A percentile compares a stretch with the other conserved stretches of the same genome.
Evolutionary conservation across 2,329 filamentous ascomycete species (phyloP).

Genomic region (Coniochaeta sp.): DNA sequence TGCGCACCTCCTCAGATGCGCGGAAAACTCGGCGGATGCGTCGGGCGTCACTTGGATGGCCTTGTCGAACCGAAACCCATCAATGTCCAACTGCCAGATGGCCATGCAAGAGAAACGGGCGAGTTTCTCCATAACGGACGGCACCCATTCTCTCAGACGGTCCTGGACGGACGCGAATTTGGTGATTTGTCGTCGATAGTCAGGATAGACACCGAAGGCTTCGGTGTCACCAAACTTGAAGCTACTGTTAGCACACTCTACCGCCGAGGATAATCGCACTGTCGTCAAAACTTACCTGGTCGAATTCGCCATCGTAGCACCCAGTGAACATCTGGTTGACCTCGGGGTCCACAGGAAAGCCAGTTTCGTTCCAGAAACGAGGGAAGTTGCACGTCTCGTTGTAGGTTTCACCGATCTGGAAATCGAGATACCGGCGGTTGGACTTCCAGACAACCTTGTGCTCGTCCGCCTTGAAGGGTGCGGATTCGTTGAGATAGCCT

Average conservation of each 20-base stretch:
- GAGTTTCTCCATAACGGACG: slow-evolving; percentile 48
- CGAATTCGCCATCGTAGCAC: slow-evolving; percentile 37
- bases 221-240: slow-evolving; percentile 49
- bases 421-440: slow-evolving; percentile 48
- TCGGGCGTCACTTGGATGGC: slow-evolving; percentile 53
- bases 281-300: slow-evolving; percentile 6
- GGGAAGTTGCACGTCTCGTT: slow-evolving; percentile 49
- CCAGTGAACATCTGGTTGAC: slow-evolving; percentile 39
- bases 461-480: slow-evolving; percentile 46
- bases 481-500: slow-evolving; percentile 49
- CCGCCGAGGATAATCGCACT: slow-evolving; percentile 42
- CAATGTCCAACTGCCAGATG: slow-evolving; percentile 54
- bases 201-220: slow-evolving; percentile 55
- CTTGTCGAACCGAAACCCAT: slow-evolving; percentile 60
- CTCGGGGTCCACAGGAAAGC: slow-evolving; percentile 37
- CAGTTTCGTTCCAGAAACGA: slow-evolving; percentile 53
- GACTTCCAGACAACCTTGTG: slow-evolving; percentile 51
- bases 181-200: slow-evolving; percentile 55
- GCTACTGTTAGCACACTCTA: background rate
- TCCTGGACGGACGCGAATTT: slow-evolving; percentile 62
- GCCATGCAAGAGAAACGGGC: slow-evolving; percentile 55
- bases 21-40: slow-evolving; percentile 49
- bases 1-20: slow-evolving; percentile 49
- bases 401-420: slow-evolving; percentile 43
- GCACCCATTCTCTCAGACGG: slow-evolving; percentile 56